phyloP scores from a whole-genome alignment of 305 asterid genomes.

The Fraxinus ornus region DNA sequence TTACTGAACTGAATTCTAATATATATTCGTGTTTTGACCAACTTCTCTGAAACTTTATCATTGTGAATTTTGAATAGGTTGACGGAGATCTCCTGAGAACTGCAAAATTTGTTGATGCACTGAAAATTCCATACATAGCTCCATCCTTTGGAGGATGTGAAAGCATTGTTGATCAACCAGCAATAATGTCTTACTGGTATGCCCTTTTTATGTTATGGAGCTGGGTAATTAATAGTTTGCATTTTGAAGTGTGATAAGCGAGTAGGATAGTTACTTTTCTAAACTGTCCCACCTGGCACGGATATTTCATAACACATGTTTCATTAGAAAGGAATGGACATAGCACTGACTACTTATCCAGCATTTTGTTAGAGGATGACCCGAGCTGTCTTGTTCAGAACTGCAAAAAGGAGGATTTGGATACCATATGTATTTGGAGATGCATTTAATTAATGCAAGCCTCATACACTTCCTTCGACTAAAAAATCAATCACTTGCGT shows the following conservation, averaged over 20 bases:
- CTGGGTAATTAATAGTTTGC: not conserved
- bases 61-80: constrained; percentile 43
- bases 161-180: constrained; percentile 98
- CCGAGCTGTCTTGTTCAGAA: not conserved
- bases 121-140: constrained; percentile 86
- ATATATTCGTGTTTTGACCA: not conserved
- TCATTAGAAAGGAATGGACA: not conserved
- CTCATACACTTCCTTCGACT: not conserved
- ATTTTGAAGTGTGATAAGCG: not conserved
- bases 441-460: not conserved
- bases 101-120: constrained; percentile 76
- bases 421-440: not conserved
- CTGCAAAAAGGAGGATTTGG: not conserved
- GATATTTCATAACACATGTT: not conserved
- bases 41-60: constrained; percentile 17
- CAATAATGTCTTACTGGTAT: constrained; percentile 95
- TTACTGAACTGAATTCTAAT: not conserved
- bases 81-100: constrained; percentile 80
- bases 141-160: constrained; percentile 98
- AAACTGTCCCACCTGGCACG: not conserved
- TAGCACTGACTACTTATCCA: not conserved
- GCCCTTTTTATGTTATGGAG: constrained; percentile 12
- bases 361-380: not conserved
- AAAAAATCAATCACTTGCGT: not conserved
- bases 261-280: not conserved